Conservation (phyloP, 2,329 filamentous ascomycete species). For the Grosmannia huntii region DNA sequence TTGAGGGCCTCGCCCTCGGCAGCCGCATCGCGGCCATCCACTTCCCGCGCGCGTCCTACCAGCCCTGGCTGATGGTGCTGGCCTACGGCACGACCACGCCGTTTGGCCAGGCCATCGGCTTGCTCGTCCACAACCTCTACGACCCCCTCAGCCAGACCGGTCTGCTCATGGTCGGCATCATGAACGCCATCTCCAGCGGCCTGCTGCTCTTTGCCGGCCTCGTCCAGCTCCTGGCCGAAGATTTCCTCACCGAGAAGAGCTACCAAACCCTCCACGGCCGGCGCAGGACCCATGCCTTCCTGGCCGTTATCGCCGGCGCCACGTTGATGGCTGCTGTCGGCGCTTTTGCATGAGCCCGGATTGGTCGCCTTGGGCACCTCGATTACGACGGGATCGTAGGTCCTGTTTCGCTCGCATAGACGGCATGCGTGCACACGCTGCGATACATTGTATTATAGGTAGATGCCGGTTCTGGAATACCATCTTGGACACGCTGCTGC, state of each 20-base stretch:
- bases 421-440: background rate
- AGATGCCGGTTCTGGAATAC: background rate
- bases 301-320: conserved; percentile 51
- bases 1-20: conserved; percentile 76
- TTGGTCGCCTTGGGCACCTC: background rate
- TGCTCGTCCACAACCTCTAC: conserved; percentile 66
- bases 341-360: conserved; percentile 46
- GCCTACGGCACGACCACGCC: conserved; percentile 69
- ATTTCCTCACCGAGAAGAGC: conserved; percentile 67
- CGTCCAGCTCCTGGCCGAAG: conserved; percentile 74
- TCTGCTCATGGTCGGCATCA: conserved; percentile 70
- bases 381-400: background rate
- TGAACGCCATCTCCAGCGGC: conserved; percentile 75
- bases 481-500: background rate
- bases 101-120: conserved; percentile 69
- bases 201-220: conserved; percentile 70
- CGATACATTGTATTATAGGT: background rate
- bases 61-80: conserved; percentile 74
- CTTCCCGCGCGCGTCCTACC: conserved; percentile 59
- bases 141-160: conserved; percentile 66
- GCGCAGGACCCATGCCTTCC: conserved; percentile 48
- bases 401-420: background rate
- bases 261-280: conserved; percentile 52
- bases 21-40: conserved; percentile 73
- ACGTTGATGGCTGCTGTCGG: conserved; percentile 59